Conservation (phyloP, 768 basidiomycete species). For the Hemileccinum rubropunctum region DNA sequence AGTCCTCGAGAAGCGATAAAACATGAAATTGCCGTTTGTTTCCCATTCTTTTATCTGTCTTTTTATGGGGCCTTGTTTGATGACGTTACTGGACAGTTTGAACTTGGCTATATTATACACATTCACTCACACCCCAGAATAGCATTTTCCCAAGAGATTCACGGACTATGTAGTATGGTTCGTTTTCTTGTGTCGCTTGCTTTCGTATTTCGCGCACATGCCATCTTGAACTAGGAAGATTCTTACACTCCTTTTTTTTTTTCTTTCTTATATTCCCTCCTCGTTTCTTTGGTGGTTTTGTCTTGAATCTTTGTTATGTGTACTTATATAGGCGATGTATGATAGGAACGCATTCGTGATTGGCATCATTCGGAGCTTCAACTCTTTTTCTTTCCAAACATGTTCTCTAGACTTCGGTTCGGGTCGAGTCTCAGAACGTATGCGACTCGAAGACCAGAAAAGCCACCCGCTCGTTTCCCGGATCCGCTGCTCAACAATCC, state of each 20-base stretch:
- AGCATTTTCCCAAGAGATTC: conserved; percentile 8
- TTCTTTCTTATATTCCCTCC: too few relatives aligned
- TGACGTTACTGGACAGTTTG: too few relatives aligned
- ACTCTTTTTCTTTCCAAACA: too few relatives aligned
- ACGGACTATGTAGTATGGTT: conserved; percentile 30
- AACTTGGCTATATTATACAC: conserved; percentile 1
- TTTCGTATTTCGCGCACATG: conserved; percentile 12
- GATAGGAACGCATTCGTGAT: too few relatives aligned
- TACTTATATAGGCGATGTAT: conserved; percentile 31
- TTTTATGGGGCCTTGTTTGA: too few relatives aligned
- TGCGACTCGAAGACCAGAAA: conserved; percentile 39
- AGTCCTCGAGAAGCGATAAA: conserved; percentile 19
- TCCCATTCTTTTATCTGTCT: too few relatives aligned
- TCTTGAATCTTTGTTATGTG: neutral
- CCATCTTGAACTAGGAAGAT: too few relatives aligned
- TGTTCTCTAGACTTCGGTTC: too few relatives aligned
- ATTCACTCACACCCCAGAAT: neutral
- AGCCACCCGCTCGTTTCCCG: conserved; percentile 51
- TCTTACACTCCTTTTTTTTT: neutral
- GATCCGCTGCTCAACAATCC: conserved; percentile 58
- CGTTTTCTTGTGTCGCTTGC: conserved; percentile 24
- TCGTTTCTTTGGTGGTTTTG: too few relatives aligned
- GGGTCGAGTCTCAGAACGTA: conserved; percentile 36
- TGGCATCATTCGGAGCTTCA: too few relatives aligned
- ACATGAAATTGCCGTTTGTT: conserved; percentile 12